Conservation (phyloP, 2,329 filamentous ascomycete species). For the Rosellinia necatrix region DNA sequence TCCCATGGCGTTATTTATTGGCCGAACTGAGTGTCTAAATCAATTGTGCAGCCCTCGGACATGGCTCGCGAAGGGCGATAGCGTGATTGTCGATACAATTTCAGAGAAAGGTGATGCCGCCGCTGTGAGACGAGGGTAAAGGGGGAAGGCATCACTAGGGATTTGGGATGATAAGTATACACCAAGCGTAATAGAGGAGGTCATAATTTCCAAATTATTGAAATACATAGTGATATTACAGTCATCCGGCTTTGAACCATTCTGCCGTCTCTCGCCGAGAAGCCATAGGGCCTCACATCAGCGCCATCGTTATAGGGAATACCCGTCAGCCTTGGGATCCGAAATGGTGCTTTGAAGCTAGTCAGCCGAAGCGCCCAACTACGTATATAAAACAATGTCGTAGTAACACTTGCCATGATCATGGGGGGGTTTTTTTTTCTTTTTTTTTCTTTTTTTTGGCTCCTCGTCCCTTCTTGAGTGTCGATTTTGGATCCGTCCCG, state of each 20-base stretch:
- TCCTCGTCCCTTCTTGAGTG: too few relatives aligned
- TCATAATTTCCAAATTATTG: not conserved
- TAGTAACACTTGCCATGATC: conserved; percentile 18
- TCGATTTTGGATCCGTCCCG: too few relatives aligned
- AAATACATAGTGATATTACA: conserved; percentile 6
- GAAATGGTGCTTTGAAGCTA: not conserved
- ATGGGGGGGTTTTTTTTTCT: not conserved
- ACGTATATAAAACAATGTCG: conserved; percentile 2
- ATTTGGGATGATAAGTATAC: too few relatives aligned
- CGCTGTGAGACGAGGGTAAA: too few relatives aligned
- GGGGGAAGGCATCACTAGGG: too few relatives aligned
- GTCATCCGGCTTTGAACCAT: not conserved
- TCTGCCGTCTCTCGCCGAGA: not conserved
- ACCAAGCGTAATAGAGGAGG: not conserved
- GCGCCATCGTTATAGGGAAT: not conserved
- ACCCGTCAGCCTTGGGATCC: not conserved
- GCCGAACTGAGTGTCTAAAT: too few relatives aligned
- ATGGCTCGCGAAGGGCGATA: too few relatives aligned
- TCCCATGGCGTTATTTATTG: too few relatives aligned
- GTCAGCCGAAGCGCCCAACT: conserved; percentile 8
- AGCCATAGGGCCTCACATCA: not conserved
- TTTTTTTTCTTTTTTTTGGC: too few relatives aligned
- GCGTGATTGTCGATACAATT: too few relatives aligned
- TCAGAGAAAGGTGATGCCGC: too few relatives aligned
- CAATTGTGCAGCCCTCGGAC: too few relatives aligned